A percentile compares a stretch with the other conserved stretches of the same genome.
phyloP scores from a whole-genome alignment of 768 basidiomycete genomes.

The Phaffia tasmanica region DNA sequence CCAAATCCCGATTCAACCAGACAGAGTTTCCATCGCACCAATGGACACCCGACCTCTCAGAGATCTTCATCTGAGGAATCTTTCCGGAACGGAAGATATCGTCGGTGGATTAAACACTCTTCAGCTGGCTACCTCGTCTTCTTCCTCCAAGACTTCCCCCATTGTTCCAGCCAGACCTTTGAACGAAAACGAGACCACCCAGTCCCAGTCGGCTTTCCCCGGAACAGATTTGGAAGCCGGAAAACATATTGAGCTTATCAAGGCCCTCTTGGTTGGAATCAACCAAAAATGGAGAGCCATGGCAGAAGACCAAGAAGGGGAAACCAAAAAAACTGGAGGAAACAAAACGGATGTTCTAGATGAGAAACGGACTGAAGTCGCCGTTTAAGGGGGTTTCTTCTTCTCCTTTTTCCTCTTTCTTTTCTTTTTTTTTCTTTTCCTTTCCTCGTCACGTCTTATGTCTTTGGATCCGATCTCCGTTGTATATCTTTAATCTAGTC shows the following conservation, averaged over 20 bases:
- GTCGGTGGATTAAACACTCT: neutral
- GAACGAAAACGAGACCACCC: neutral
- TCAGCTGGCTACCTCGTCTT: conserved; percentile 6
- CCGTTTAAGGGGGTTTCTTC: conserved; percentile 1
- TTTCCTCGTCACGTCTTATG: neutral
- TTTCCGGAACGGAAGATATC: neutral
- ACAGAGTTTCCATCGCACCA: neutral
- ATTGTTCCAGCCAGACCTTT: neutral
- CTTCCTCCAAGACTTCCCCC: neutral
- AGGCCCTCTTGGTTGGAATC: conserved; percentile 17
- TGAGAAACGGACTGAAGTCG: neutral
- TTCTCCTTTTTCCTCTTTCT: neutral
- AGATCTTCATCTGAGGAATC: too few relatives aligned
- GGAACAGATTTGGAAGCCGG: conserved; percentile 5
- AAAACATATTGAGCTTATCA: conserved; percentile 22
- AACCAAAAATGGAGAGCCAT: conserved; percentile 5
- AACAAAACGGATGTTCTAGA: neutral
- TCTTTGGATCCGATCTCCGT: too few relatives aligned
- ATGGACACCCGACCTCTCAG: too few relatives aligned
- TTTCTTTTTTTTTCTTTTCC: neutral
- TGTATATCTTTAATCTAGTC: too few relatives aligned
- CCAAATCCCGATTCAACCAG: neutral
- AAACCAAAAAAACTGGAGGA: too few relatives aligned
- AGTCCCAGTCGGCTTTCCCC: neutral
- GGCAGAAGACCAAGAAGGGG: neutral